Evolutionary conservation across 1,139 yeast genomes (phyloP), one percentile per base, ranked within the genome.

Genomic region (Geotrichum australiense): DNA sequence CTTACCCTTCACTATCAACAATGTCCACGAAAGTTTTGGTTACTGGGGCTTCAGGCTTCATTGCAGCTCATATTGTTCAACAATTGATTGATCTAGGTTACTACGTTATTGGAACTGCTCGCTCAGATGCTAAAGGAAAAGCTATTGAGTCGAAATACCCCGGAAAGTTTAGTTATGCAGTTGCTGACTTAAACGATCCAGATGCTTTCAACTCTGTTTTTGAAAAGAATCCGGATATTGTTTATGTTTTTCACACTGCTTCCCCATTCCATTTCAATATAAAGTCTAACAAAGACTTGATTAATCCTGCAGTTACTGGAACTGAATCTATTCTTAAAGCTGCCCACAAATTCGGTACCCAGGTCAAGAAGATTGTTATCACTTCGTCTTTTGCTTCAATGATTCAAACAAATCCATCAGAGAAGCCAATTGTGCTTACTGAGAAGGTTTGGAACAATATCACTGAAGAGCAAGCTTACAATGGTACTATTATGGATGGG

Each of bases 21-120:
- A n/a, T n/a, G n/a, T n/a, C n/a, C n/a, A 19, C 28, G 23, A 37
- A 42, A 28, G 71, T 73, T 28, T 66, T 76, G 27, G 67, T 77
- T 26, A 70, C 80, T 3, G 82, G 82, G 3, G 78, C 77, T 10
- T 68, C 77, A 14, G 81, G 82, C 19, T 76, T 69, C 52, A 70
- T 76, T 47, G 80, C 79, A 15, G 70, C 73, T 40, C 76, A 38
- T 52, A 66, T 73, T n/a, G 63, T 67, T 37, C 50, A 62, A 38
- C 53, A 49, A 28, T 58, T 62, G 14, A 48, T 62, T 18, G 52
- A 55, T 37, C 49, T 53, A 37, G 71, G 69, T 19, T 74, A 71
- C 56, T 55, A 55, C 2, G 81, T 78, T 8, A 63, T 78, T 18
- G 84, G 82, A 7, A 69, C 80, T 1, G 84, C 74, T 2, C 66